Base-by-base conservation (phyloP, 352 stramenopile species). In the Phytophthora lateralis region DNA sequence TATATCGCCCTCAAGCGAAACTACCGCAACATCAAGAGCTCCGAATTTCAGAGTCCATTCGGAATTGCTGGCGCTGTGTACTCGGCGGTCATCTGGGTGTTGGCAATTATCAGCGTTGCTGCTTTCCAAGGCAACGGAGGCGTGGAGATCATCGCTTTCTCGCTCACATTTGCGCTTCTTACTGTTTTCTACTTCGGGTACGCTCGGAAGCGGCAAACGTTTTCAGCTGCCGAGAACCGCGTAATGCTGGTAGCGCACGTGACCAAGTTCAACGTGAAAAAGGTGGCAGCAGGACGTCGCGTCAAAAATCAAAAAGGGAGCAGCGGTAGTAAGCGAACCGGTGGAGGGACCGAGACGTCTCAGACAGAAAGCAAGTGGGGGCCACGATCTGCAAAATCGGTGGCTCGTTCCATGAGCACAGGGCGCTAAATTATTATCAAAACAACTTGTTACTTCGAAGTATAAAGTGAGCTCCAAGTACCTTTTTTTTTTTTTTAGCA, bases 191-290 rank as follows among this genome's bases (percentile, higher is more conserved):
- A 83, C 54, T 73, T 69, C 38, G 46, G 27, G 4, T 78, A 80
- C 45, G 55, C 75, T 3, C 68, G 68, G 2, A 66, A 70, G 15
- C 60, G 66, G 1, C 75, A 80, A 37, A 77, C 63, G 0, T 75
- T 82, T 34, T 82, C 74, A 2, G 57, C 67, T 0, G 63, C 78
- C 26, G 75, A 84, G 54, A 74, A 75, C 30, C 68, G 69, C 7
- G 56, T 77, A 9, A 60, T 84, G 46, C 45, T 84, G 18, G 68
- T 84, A 26, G 75, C 75, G 14, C 72, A 84, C 20, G 75, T 84
- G 24, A 75, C 69, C 4, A 75, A 78, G 26, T 78, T 76, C 26
- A 76, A 76, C 30, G 21, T 66, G 9, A 70, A 62, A 26, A 63
- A 66, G 12, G 29, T 53, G 0, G 60, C 42, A 10, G 44, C 48